A percentile compares a stretch with the other conserved stretches of the same genome.
These are phyloP conservation scores for Alternaria triticimaculans DNA, from an alignment of 2,329 filamentous ascomycete species.

Conservation along the genomic window DNA sequence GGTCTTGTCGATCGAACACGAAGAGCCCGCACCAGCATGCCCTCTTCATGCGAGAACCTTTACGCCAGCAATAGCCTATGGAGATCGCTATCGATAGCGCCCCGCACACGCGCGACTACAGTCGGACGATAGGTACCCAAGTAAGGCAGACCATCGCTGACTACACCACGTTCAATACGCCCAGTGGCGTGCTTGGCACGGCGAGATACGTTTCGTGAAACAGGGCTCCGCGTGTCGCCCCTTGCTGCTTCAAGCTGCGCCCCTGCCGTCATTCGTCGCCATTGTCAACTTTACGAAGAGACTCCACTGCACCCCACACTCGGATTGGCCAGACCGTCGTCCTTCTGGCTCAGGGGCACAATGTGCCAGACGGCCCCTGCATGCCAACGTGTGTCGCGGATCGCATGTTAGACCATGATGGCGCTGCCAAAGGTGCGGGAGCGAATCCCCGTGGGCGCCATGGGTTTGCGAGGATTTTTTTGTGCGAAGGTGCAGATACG, in stretches of 20 bases:
- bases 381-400: conserved; percentile 18
- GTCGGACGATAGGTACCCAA: neutral
- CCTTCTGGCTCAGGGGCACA: conserved; percentile 32
- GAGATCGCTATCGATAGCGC: neutral
- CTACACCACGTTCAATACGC: conserved; percentile 6
- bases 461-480: conserved; percentile 25
- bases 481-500: conserved; percentile 16
- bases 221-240: conserved; percentile 19
- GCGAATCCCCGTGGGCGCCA: conserved; percentile 24
- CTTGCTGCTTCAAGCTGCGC: conserved; percentile 28
- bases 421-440: conserved; percentile 13
- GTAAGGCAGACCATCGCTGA: conserved; percentile 4
- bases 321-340: conserved; percentile 32
- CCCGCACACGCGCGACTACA: conserved; percentile 1
- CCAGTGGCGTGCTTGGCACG: conserved; percentile 21
- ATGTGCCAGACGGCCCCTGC: conserved; percentile 24
- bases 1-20: conserved; percentile 9
- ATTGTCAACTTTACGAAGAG: conserved; percentile 2
- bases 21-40: conserved; percentile 7
- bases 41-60: neutral
- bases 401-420: conserved; percentile 18
- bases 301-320: conserved; percentile 18
- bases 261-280: conserved; percentile 25
- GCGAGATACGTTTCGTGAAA: conserved; percentile 35
- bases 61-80: neutral